These are phyloP conservation scores for Sporobolus alterniflorus DNA, from an alignment of 202 grass and related monocot species.

Conservation along the genomic window DNA sequence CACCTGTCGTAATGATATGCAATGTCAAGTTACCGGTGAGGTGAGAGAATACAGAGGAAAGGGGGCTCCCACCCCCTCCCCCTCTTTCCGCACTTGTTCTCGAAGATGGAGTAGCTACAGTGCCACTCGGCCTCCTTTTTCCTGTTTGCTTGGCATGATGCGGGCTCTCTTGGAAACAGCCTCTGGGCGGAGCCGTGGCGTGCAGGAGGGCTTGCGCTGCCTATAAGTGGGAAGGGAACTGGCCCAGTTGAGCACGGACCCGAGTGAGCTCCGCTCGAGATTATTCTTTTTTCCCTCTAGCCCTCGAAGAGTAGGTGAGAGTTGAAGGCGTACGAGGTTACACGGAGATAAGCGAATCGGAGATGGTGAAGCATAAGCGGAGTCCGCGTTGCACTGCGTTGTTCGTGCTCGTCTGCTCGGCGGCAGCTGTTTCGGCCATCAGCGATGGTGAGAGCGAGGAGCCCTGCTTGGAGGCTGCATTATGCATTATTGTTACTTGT, in stretches of 20 bases:
- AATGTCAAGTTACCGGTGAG: too few species aligned
- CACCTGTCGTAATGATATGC: too few species aligned
- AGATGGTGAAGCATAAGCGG: not conserved
- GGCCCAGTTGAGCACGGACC: not conserved
- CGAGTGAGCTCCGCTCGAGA: not conserved
- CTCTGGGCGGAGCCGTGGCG: not conserved
- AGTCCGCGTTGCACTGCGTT: not conserved
- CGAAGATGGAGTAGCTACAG: too few species aligned
- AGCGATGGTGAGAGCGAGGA: not conserved
- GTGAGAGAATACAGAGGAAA: too few species aligned
- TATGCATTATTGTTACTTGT: not conserved
- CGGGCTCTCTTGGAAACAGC: too few species aligned
- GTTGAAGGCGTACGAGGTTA: not conserved
- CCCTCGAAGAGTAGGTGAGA: not conserved
- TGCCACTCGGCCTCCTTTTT: too few species aligned
- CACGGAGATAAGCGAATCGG: not conserved
- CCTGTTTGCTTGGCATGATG: too few species aligned
- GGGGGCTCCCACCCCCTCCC: too few species aligned
- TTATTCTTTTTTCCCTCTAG: not conserved
- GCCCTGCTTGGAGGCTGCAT: not conserved
- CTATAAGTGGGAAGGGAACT: not conserved
- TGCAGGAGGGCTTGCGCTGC: not conserved
- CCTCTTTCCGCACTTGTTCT: too few species aligned
- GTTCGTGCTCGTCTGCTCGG: not conserved
- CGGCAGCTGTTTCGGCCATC: not conserved